Conservation (phyloP, 257 asterid genomes). For the Solanum pennellii region DNA sequence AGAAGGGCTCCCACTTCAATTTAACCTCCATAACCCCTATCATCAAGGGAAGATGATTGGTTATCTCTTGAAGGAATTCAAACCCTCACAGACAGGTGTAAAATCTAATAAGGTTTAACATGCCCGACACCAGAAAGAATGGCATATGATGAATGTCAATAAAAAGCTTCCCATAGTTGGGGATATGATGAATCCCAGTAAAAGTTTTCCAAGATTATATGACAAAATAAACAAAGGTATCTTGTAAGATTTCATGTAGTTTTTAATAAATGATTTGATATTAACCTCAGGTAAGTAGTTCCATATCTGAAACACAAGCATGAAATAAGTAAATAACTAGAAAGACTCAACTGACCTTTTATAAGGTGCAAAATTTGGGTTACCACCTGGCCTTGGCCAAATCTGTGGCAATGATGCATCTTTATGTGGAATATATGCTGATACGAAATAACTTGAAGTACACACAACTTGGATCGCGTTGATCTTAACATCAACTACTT, state of each 20-base stretch:
- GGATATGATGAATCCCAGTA: neutral
- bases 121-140: neutral
- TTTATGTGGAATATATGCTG: slow-evolving; percentile 73
- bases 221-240: neutral
- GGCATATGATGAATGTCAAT: neutral
- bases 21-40: neutral
- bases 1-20: neutral
- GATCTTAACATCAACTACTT: slow-evolving; percentile 46
- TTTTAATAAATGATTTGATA: neutral
- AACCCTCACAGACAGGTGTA: neutral
- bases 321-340: neutral
- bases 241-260: neutral
- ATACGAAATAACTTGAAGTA: slow-evolving; percentile 60
- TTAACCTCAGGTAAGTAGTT: neutral
- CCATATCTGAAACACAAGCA: neutral
- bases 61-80: neutral
- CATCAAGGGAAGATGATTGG: neutral
- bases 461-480: slow-evolving; percentile 82
- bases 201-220: neutral
- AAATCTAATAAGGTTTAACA: neutral
- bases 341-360: slow-evolving; percentile 42
- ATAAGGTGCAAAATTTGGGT: slow-evolving; percentile 26
- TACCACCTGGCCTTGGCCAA: slow-evolving; percentile 66
- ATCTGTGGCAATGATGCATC: slow-evolving; percentile 87
- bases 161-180: neutral